Conservation (phyloP, 495 filamentous ascomycete species). For the Achaetomiella virescens region DNA sequence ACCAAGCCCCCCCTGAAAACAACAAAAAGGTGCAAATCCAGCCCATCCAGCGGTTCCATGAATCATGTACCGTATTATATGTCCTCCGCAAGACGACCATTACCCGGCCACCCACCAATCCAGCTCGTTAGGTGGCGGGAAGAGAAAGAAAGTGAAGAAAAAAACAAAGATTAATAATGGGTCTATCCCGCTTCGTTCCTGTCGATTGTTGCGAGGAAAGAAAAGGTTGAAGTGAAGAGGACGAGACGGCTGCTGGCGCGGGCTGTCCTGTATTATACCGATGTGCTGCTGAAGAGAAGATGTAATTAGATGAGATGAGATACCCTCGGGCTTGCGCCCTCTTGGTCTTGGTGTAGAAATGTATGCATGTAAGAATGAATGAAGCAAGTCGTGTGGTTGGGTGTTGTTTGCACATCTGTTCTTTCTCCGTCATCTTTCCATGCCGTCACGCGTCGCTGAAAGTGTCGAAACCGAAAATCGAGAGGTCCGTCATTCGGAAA, state of each 20-base stretch:
- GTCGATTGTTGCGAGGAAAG: conserved; percentile 3
- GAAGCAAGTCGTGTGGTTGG: background rate
- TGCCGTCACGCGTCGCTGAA: background rate
- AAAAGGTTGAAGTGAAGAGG: background rate
- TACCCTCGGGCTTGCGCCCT: conserved; percentile 14
- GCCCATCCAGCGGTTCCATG: background rate
- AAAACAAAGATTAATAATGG: background rate
- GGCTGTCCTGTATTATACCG: background rate
- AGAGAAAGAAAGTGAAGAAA: background rate
- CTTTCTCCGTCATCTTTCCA: background rate
- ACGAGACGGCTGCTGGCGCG: background rate
- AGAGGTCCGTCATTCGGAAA: background rate
- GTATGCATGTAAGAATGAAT: background rate
- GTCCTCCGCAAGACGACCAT: background rate
- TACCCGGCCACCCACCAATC: background rate
- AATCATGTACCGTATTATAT: background rate
- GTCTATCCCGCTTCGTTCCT: conserved; percentile 7
- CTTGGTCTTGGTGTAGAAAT: conserved; percentile 8
- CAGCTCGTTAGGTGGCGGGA: background rate
- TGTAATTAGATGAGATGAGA: background rate
- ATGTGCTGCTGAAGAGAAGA: background rate
- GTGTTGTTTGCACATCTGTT: conserved; percentile 4
- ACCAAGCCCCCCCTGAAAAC: background rate
- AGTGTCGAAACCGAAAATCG: background rate
- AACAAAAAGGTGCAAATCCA: background rate